Conservation (phyloP, 768 basidiomycete genomes). For the Artomyces pyxidatus region DNA sequence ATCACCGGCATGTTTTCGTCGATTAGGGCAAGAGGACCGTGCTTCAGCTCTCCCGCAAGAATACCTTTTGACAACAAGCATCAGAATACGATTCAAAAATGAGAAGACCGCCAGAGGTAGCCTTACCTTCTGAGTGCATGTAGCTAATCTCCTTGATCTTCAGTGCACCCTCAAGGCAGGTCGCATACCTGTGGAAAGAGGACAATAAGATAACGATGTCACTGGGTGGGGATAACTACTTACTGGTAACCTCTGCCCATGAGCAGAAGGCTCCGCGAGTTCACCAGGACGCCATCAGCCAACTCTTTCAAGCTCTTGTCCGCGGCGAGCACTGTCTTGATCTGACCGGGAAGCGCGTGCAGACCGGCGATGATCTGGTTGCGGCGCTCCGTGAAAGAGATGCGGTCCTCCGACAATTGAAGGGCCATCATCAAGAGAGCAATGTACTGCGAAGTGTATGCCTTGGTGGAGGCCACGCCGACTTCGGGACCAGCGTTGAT, state of each 20-base stretch:
- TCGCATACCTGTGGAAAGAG: conserved; percentile 58
- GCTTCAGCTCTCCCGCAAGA: conserved; percentile 97
- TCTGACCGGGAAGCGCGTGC: conserved; percentile 82
- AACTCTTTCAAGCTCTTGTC: conserved; percentile 75
- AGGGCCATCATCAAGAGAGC: conserved; percentile 98
- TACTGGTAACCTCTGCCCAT: conserved; percentile 99
- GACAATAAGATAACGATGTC: background rate
- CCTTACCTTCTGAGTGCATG: conserved; percentile 69
- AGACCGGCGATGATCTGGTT: conserved; percentile 91
- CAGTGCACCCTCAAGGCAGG: conserved; percentile 94
- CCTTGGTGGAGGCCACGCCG: conserved; percentile 98
- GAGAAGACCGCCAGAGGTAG: background rate
- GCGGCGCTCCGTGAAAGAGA: conserved; percentile 84
- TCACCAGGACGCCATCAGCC: conserved; percentile 64
- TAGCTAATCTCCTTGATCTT: conserved; percentile 99
- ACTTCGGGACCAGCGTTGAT: conserved; percentile 99
- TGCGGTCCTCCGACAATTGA: conserved; percentile 94
- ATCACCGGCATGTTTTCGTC: conserved; percentile 99
- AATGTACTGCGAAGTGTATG: conserved; percentile 98
- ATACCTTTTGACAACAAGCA: conserved; percentile 49
- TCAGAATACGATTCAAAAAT: background rate
- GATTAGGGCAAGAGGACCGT: conserved; percentile 94
- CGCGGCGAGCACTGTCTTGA: conserved; percentile 76
- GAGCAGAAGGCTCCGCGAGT: conserved; percentile 82
- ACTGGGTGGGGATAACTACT: conserved; percentile 22